phyloP scores from a whole-genome alignment of 2,329 filamentous ascomycete species.

The Ceratocystis variospora region DNA sequence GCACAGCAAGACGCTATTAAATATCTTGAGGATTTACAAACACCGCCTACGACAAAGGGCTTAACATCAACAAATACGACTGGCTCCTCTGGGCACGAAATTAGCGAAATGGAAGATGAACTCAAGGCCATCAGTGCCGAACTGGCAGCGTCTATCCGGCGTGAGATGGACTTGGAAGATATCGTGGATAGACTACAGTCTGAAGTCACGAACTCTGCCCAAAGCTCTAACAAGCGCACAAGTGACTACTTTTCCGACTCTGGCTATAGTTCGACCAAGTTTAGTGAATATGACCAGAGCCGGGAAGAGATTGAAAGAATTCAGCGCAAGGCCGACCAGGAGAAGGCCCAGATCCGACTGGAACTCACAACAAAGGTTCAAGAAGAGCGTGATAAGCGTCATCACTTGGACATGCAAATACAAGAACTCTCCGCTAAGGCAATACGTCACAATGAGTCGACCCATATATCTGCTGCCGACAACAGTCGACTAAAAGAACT shows the following conservation, averaged over 20 bases:
- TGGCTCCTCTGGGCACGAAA: constrained; percentile 36
- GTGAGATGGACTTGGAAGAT: constrained; percentile 95
- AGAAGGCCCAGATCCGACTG: constrained; percentile 72
- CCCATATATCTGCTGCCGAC: constrained; percentile 43
- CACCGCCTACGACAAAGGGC: constrained; percentile 28
- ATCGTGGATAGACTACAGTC: constrained; percentile 74
- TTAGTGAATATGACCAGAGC: constrained; percentile 50
- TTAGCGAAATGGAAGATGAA: constrained; percentile 89
- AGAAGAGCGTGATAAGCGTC: constrained; percentile 65
- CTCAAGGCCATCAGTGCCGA: constrained; percentile 85
- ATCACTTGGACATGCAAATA: constrained; percentile 69
- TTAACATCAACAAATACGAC: constrained; percentile 21
- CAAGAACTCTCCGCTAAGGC: constrained; percentile 68
- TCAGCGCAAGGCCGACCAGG: constrained; percentile 74
- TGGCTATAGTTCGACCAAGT: constrained; percentile 71
- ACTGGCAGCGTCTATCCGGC: constrained; percentile 78
- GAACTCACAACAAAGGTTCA: constrained; percentile 77
- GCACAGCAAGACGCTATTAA: constrained; percentile 31
- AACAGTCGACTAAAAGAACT: constrained; percentile 58
- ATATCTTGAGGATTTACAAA: constrained; percentile 41
- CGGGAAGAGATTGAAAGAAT: constrained; percentile 67
- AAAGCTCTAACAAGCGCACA: constrained; percentile 53
- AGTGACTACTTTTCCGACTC: constrained; percentile 99
- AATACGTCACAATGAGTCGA: constrained; percentile 43
- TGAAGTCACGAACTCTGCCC: constrained; percentile 47